These are phyloP conservation scores for Pelargonium myrrhifolium DNA, from an alignment of 441 rosid genomes.

Conservation along the genomic window DNA sequence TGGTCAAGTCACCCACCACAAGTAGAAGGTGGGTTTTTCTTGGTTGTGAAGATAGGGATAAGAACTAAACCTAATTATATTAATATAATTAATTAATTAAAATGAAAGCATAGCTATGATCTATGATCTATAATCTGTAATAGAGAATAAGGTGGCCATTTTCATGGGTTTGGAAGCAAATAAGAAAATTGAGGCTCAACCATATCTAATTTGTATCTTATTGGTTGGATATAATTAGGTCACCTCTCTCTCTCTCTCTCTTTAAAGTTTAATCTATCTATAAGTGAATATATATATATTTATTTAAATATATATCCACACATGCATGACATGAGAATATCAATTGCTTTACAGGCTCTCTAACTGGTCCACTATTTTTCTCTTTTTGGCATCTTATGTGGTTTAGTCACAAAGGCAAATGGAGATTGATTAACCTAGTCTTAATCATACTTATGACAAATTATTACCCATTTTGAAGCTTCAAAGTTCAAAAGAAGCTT, in stretches of 20 bases:
- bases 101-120: neutral
- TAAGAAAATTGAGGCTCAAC: conserved; percentile 10
- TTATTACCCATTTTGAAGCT: neutral
- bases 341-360: neutral
- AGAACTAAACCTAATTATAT: neutral
- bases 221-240: conserved; percentile 22
- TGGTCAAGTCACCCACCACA: conserved; percentile 12
- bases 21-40: conserved; percentile 17
- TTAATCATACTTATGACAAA: neutral
- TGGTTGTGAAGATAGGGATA: conserved; percentile 12
- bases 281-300: neutral
- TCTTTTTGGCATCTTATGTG: conserved; percentile 1
- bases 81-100: neutral
- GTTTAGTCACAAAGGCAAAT: neutral
- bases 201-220: neutral
- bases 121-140: neutral
- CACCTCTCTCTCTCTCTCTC: conserved; percentile 12
- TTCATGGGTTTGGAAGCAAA: conserved; percentile 12
- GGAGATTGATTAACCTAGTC: neutral
- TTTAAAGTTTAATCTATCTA: neutral
- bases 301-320: neutral
- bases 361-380: neutral
- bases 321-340: neutral
- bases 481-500: too few species aligned
- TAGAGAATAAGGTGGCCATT: neutral